Evolutionary conservation across 192 early-diverging fungal species (phyloP), one percentile per base, ranked within the genome.

Genomic region (Rhizoclosmatium globosum): DNA sequence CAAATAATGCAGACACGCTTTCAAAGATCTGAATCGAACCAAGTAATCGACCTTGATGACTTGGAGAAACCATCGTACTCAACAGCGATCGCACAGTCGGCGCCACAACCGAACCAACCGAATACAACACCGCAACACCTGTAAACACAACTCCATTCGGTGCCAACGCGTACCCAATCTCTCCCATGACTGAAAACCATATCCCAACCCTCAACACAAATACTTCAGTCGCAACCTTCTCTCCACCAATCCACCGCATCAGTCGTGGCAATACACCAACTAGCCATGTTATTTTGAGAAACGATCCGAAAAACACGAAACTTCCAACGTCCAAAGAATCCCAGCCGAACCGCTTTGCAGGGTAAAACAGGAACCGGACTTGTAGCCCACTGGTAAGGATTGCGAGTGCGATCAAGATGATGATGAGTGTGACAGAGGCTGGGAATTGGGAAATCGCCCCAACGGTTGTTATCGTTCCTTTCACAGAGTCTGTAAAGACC

Each of bases 301-400:
- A 41, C n/a, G 69, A 48, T 7, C 42, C 44, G 13, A 46, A 23
- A 21, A 71, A 3, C 48, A 56, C 39, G 23, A 71, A 38, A 56
- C 59, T n/a, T 23, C 74, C 31, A 6, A 67, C n/a, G 13, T 76
- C 41, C 19, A 67, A 46, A 41, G 21, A 21, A 38, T 67, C 64
- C 62, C 61, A 76, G 4, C 74, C 74, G 47, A 76, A 76, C n/a
- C 7, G 19, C 2, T 42, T 45, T 23, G 64, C 61, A 67, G 74
- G 74, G 74, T 76, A 76, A 11, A 76, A 21, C 23, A 66, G 17
- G 48, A 66, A 76, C 43, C 64, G 17, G 57, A 50, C 39, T 1
- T 43, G 23, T 38, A 43, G 4, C 31, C 45, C 44, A 23, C 42
- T 39, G 4, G 13, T 46, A 39, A 47, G 7, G 19, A 76, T 13